Conservation (phyloP, 495 filamentous ascomycete species). For the Acidomyces sp. region DNA sequence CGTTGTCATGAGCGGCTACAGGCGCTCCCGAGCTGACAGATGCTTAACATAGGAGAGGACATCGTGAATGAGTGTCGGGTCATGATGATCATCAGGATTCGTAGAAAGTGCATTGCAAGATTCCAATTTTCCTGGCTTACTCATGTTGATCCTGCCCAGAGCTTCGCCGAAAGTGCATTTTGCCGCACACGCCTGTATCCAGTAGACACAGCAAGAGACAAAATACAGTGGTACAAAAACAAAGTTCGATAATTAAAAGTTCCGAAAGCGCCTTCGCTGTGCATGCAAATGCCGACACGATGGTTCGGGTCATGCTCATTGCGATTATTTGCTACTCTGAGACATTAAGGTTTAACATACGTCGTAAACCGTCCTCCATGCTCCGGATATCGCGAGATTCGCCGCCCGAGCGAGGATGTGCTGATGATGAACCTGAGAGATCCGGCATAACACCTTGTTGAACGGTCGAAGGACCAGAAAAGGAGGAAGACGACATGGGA, state of each 20-base stretch:
- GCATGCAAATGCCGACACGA: not conserved
- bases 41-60: slow-evolving; percentile 1
- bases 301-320: not conserved
- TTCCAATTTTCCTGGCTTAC: not conserved
- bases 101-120: not conserved
- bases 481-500: not conserved
- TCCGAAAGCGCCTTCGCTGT: not conserved
- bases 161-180: not conserved
- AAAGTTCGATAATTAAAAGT: not conserved
- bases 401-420: not conserved
- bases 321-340: not conserved
- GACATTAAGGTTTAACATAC: slow-evolving; percentile 22
- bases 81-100: not conserved
- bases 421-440: not conserved
- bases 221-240: too few species aligned
- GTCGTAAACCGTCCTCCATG: slow-evolving; percentile 22
- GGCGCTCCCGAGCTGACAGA: not conserved
- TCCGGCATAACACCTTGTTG: not conserved
- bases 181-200: not conserved
- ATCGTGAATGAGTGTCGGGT: not conserved
- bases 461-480: not conserved
- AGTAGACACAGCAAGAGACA: too few species aligned
- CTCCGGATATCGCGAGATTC: slow-evolving; percentile 11
- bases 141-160: not conserved
- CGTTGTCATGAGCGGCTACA: not conserved